Conservation (phyloP, 1,284 basidiomycete species). For the Coriolopsis trogii region DNA sequence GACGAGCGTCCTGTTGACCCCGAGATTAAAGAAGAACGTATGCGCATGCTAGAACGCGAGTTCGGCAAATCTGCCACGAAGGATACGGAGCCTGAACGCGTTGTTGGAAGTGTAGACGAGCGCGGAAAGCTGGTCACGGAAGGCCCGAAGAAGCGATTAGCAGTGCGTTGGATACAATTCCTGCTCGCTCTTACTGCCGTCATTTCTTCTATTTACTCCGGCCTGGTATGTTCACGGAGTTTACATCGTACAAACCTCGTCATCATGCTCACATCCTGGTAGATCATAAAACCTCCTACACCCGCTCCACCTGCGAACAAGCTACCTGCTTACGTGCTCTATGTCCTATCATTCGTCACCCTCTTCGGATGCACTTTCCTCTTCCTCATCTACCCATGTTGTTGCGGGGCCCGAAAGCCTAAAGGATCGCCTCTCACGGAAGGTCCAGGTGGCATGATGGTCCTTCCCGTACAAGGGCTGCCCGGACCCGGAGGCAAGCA, state of each 20-base stretch:
- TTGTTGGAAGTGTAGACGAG: conserved; percentile 59
- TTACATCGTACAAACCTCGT: background rate
- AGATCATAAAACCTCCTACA: conserved; percentile 59
- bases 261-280: background rate
- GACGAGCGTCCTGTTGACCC: conserved; percentile 42
- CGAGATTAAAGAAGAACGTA: conserved; percentile 61
- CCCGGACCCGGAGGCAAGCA: conserved; percentile 43
- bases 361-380: conserved; percentile 54
- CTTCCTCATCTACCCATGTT: conserved; percentile 62
- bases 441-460: conserved; percentile 58
- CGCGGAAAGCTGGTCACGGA: conserved; percentile 61
- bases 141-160: conserved; percentile 61
- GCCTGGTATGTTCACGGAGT: conserved; percentile 63
- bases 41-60: conserved; percentile 70
- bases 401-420: conserved; percentile 39
- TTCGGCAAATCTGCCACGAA: conserved; percentile 43
- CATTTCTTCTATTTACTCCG: conserved; percentile 62
- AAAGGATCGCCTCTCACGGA: conserved; percentile 28
- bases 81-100: conserved; percentile 43
- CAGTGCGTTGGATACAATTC: conserved; percentile 51
- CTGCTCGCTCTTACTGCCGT: conserved; percentile 53
- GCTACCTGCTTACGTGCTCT: conserved; percentile 58
- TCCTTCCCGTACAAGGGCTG: conserved; percentile 58
- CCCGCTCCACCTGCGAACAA: conserved; percentile 59
- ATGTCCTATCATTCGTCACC: conserved; percentile 56